Evolutionary conservation across 2,329 filamentous ascomycete species (phyloP).

Genomic region (Rhynchosporium graminicola): DNA sequence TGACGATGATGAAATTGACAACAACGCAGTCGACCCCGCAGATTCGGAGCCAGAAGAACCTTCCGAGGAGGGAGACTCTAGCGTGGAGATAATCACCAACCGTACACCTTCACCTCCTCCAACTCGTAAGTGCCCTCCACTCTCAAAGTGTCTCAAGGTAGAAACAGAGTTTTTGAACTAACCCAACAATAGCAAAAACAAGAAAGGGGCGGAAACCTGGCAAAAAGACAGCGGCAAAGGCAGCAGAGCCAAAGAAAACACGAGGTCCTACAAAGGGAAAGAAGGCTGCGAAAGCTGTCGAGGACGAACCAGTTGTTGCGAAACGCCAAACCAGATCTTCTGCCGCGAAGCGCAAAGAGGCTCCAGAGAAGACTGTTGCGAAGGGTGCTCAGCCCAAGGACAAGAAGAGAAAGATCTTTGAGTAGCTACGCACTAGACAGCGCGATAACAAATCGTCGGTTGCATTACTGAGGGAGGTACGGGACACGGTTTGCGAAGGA

Average conservation of each 20-base stretch:
- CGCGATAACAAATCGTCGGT: background rate
- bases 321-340: background rate
- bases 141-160: too few species aligned
- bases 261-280: background rate
- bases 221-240: background rate
- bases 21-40: background rate
- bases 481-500: background rate
- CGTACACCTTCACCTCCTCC: too few species aligned
- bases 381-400: background rate
- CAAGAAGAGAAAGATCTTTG: background rate
- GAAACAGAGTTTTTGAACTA: background rate
- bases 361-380: background rate
- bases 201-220: too few species aligned
- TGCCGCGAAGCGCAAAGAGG: background rate
- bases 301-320: background rate
- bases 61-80: background rate
- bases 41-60: background rate
- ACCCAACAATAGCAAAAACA: background rate
- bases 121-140: too few species aligned
- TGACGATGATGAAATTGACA: too few species aligned
- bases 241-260: background rate
- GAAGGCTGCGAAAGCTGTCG: background rate
- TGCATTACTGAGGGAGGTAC: background rate
- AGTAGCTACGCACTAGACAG: too few species aligned
- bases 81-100: conserved; percentile 4